phyloP scores from a whole-genome alignment of 164 flowering plant genomes.

The Stephania cephalantha region DNA sequence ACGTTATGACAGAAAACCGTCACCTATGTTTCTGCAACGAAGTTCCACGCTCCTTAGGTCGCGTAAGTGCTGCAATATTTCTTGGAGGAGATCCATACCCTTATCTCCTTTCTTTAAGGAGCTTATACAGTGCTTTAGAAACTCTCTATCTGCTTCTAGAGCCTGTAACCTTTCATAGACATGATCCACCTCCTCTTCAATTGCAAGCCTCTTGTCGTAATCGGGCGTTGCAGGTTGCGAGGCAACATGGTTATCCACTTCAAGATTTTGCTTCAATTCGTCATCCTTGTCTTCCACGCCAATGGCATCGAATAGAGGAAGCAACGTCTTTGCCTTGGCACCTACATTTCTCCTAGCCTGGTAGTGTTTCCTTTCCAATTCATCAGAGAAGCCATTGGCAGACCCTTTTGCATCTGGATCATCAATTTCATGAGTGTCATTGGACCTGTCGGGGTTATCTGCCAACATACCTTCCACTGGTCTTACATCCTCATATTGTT shows the following conservation, averaged over 20 bases:
- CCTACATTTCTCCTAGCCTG: conserved; percentile 32
- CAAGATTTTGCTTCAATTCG: conserved; percentile 25
- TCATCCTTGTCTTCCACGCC: conserved; percentile 40
- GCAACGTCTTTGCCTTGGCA: conserved; percentile 60
- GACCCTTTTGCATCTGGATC: conserved; percentile 29
- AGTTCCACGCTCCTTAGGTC: conserved; percentile 68
- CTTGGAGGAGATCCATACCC: conserved; percentile 81
- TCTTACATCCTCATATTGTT: conserved; percentile 25
- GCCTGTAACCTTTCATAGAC: conserved; percentile 84
- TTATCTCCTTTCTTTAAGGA: conserved; percentile 85
- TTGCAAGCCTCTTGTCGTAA: conserved; percentile 35
- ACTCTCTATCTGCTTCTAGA: conserved; percentile 84
- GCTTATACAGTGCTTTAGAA: conserved; percentile 70
- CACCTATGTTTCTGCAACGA: conserved; percentile 47
- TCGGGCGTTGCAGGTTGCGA: conserved; percentile 25
- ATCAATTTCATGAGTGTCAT: conserved; percentile 12
- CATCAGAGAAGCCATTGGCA: conserved; percentile 40
- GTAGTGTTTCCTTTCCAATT: conserved; percentile 34
- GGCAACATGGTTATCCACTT: conserved; percentile 25
- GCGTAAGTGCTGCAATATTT: conserved; percentile 78
- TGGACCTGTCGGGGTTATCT: conserved; percentile 30
- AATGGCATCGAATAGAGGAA: conserved; percentile 69
- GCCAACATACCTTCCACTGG: conserved; percentile 22
- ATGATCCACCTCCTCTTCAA: conserved; percentile 78
- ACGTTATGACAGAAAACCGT: conserved; percentile 20